These are phyloP conservation scores for Pelargonium fulgidum DNA, from an alignment of 441 rosid species.

Conservation along the genomic window DNA sequence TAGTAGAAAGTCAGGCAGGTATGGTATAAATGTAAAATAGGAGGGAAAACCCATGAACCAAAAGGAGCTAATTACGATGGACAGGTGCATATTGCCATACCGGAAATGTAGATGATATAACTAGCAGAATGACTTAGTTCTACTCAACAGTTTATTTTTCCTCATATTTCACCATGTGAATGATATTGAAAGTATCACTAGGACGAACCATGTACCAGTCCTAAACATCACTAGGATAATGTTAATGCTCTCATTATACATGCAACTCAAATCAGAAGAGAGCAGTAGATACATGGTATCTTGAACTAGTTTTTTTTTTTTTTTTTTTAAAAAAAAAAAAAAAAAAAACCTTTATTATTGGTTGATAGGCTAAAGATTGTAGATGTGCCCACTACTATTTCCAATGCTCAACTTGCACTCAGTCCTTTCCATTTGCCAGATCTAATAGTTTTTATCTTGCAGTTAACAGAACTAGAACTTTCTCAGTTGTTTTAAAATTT, in stretches of 20 bases:
- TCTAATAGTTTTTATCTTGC: background rate
- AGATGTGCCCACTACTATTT: background rate
- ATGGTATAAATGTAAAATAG: background rate
- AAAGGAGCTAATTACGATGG: background rate
- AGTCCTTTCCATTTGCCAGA: background rate
- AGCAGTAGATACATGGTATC: background rate
- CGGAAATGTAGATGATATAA: background rate
- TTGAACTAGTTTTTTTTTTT: background rate
- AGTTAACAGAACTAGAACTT: slow-evolving; percentile 1
- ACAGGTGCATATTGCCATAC: background rate
- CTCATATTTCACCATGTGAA: background rate
- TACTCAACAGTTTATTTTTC: background rate
- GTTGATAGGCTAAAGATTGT: background rate
- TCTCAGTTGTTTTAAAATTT: background rate
- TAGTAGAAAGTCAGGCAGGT: background rate
- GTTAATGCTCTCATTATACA: background rate
- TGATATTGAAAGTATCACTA: background rate
- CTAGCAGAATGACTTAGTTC: background rate
- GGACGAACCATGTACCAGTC: background rate
- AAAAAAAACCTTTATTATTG: background rate
- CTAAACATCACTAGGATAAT: background rate
- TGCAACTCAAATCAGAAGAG: slow-evolving; percentile 9
- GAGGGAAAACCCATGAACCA: background rate
- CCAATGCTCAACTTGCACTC: background rate
- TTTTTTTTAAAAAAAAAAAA: too few relatives aligned